Conservation (phyloP, 306 rosid genomes). For the Pterocarpus santalinus region DNA sequence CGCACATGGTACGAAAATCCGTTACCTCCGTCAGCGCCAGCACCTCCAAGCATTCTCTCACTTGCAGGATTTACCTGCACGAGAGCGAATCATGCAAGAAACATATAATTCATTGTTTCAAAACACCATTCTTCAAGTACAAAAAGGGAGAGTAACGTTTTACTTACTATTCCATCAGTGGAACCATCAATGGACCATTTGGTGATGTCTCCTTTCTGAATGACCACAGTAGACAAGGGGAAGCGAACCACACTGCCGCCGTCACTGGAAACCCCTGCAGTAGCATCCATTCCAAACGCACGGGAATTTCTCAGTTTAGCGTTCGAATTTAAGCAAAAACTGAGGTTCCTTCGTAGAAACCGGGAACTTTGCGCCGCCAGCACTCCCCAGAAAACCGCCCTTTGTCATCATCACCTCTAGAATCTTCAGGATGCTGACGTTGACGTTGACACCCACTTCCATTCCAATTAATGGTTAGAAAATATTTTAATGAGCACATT, state of each 20-base stretch:
- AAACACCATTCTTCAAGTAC: neutral
- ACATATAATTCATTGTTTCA: neutral
- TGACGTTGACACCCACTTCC: too few relatives aligned
- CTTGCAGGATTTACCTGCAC: conserved; percentile 92
- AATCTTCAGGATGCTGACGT: neutral
- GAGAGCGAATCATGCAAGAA: conserved; percentile 6
- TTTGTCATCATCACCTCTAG: neutral
- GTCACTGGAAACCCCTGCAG: conserved; percentile 52
- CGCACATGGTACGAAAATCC: neutral
- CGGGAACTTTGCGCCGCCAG: conserved; percentile 9
- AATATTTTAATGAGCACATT: too few relatives aligned
- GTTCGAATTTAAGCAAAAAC: conserved; percentile 1
- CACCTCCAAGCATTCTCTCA: conserved; percentile 95
- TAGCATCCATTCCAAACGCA: conserved; percentile 38
- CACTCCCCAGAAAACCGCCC: neutral
- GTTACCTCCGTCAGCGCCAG: conserved; percentile 95
- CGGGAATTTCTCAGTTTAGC: conserved; percentile 38
- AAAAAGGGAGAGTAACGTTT: conserved; percentile 14
- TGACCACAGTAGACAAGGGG: conserved; percentile 71
- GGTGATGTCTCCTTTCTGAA: conserved; percentile 90
- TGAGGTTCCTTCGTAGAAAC: neutral
- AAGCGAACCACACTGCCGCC: conserved; percentile 62
- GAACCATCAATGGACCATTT: conserved; percentile 80
- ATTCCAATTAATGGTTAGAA: too few relatives aligned
- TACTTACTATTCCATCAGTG: conserved; percentile 80